A percentile compares a stretch with the other conserved stretches of the same genome.
These are phyloP conservation scores for Mortierella sp. DNA, from an alignment of 371 early-diverging fungal species.

Conservation along the genomic window DNA sequence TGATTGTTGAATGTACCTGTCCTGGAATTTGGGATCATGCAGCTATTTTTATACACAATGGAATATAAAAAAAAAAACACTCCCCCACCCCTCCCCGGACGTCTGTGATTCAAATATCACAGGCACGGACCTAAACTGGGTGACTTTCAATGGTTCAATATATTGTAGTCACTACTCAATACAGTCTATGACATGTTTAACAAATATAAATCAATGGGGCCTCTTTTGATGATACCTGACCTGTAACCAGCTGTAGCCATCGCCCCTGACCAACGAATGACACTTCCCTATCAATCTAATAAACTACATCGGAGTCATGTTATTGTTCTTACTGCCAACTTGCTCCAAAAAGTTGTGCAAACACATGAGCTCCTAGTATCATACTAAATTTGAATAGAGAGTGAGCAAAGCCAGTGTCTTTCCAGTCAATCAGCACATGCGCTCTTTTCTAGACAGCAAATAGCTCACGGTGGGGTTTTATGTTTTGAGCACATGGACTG, in stretches of 20 bases:
- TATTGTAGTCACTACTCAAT: too few relatives aligned
- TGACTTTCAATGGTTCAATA: too few relatives aligned
- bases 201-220: too few relatives aligned
- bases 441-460: neutral
- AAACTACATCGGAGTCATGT: neutral
- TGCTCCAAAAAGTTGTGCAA: neutral
- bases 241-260: neutral
- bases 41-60: slow-evolving; percentile 2
- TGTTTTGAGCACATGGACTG: neutral
- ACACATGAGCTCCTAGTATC: neutral
- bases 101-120: neutral
- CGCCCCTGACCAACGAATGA: neutral
- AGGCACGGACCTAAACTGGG: neutral
- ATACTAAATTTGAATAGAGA: neutral
- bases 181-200: neutral
- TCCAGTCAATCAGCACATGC: neutral
- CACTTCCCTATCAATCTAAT: neutral
- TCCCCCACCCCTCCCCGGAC: too few relatives aligned
- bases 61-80: too few relatives aligned
- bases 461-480: too few relatives aligned
- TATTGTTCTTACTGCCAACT: neutral
- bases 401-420: neutral
- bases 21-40: too few relatives aligned
- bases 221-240: neutral
- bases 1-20: neutral